A percentile compares a stretch with the other conserved stretches of the same genome.
phyloP scores from a whole-genome alignment of 345 rosid genomes.

The Triadica sebifera region DNA sequence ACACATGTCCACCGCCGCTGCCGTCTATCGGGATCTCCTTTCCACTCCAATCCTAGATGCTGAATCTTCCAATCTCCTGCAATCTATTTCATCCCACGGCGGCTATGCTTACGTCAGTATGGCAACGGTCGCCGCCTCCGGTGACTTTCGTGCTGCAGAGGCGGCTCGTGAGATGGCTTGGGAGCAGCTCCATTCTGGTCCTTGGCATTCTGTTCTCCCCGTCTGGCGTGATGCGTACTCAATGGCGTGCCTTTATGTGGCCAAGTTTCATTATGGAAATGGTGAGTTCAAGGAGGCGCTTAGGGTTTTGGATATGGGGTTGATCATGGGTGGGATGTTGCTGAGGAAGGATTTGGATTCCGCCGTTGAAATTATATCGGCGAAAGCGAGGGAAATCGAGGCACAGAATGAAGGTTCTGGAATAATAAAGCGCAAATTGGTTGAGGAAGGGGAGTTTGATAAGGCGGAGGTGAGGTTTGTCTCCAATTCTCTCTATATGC shows the following conservation, averaged over 20 bases:
- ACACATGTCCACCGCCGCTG: slow-evolving; percentile 28
- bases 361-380: slow-evolving; percentile 44
- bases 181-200: slow-evolving; percentile 99
- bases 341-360: slow-evolving; percentile 70
- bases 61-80: slow-evolving; percentile 57
- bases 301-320: slow-evolving; percentile 82
- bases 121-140: slow-evolving; percentile 63
- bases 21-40: slow-evolving; percentile 29
- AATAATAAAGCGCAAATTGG: slow-evolving; percentile 31
- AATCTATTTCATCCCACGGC: slow-evolving; percentile 65
- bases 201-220: slow-evolving; percentile 94
- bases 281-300: slow-evolving; percentile 72
- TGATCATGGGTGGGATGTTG: slow-evolving; percentile 90
- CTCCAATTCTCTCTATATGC: slow-evolving; percentile 11
- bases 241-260: slow-evolving; percentile 79
- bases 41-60: slow-evolving; percentile 69
- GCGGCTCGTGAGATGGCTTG: slow-evolving; percentile 96
- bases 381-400: slow-evolving; percentile 38
- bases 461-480: slow-evolving; percentile 57
- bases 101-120: slow-evolving; percentile 83
- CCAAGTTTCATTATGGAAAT: slow-evolving; percentile 54
- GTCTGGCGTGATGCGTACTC: slow-evolving; percentile 97
- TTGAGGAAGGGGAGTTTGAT: slow-evolving; percentile 45
- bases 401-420: slow-evolving; percentile 24
- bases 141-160: slow-evolving; percentile 91